phyloP scores from a whole-genome alignment of 176 grass and related monocot species.

The Oryza glaberrima region DNA sequence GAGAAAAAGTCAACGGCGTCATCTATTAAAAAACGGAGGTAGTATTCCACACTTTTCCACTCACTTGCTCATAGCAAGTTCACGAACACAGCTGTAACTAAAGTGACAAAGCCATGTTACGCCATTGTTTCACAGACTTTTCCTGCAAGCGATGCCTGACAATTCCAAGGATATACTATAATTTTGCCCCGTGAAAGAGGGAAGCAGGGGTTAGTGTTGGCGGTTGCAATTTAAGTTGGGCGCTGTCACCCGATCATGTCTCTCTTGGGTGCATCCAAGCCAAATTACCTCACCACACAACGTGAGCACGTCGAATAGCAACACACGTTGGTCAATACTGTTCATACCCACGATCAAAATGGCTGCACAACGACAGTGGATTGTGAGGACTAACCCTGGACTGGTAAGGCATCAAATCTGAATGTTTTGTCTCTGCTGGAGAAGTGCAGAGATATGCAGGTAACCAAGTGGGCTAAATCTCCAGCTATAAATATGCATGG shows the following conservation, averaged over 20 bases:
- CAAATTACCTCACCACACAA: background rate
- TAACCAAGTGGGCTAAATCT: background rate
- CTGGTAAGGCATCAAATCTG: background rate
- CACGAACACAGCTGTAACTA: background rate
- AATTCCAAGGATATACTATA: too few species aligned
- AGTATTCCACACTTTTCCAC: background rate
- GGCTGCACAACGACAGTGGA: background rate
- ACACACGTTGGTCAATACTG: background rate
- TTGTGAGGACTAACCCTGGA: background rate
- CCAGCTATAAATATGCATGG: conserved; percentile 36
- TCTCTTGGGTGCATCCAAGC: too few species aligned
- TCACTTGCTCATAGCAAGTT: background rate
- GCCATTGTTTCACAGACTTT: background rate
- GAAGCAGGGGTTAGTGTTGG: background rate
- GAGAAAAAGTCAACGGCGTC: too few species aligned
- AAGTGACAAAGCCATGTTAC: background rate
- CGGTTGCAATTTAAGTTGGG: background rate
- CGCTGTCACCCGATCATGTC: background rate
- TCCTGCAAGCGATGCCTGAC: background rate
- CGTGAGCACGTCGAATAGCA: background rate
- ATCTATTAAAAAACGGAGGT: too few species aligned
- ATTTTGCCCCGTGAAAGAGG: too few species aligned
- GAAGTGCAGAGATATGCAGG: background rate
- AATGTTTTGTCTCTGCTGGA: background rate
- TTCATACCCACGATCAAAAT: background rate